Evolutionary conservation across 2,329 filamentous ascomycete species (phyloP), one percentile per base, ranked within the genome.

Genomic region (Exophiala phaeomuriformis): DNA sequence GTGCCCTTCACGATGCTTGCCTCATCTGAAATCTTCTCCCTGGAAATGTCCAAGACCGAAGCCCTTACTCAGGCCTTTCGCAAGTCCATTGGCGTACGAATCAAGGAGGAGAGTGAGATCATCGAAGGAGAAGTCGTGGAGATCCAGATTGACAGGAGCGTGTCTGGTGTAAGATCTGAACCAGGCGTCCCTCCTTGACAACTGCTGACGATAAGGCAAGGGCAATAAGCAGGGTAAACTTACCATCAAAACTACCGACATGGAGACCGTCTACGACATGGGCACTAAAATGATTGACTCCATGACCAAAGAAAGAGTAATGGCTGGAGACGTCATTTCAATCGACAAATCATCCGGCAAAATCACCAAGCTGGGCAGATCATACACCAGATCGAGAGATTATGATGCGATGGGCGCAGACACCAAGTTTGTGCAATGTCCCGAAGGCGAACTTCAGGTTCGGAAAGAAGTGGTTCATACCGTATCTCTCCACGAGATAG

Each of bases 211-310:
- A 29, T 10, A 12, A 35, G 5, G 47, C 28, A 46, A 81, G 78
- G 88, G 87, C 63, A 94, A 93, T 66, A 98, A 97, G 78, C 91
- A 96, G 77, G 93, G 93, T 66, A 98, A 98, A 74, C 84, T 98
- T 61, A 98, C 93, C 19, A 95, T 98, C 76, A 98, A 98, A 76
- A 98, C 93, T 7, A 97, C 91, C 54, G 93, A 98, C 71, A 98
- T 98, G 93, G 93, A 98, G 73, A 95, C 93, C 8, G 88, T 98
- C 62, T 98, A 97, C 75, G 93, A 98, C 67, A 96, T 98, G 90
- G 93, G 93, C 61, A 91, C 87, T 63, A 97, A 97, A 75, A 97
- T 98, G 93, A 98, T 98, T 63, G 93, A 98, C 68, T 90, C 90
- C 61, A 96, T 98, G 90, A 96, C 90, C 63, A 97, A 97, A 74